Conservation (phyloP, 768 basidiomycete species). For the Podaxis pistillaris region DNA sequence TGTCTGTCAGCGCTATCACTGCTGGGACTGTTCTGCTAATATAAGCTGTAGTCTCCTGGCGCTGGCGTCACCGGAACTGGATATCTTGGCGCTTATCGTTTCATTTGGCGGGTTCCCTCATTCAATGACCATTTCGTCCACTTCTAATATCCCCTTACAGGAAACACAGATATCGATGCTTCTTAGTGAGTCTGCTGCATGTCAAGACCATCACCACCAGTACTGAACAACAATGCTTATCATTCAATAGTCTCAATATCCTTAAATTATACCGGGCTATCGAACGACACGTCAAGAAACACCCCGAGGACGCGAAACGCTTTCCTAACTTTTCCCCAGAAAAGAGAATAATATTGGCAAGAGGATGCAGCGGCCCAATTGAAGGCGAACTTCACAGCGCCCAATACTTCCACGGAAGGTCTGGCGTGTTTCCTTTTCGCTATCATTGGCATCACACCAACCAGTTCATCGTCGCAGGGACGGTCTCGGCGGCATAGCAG, state of each 20-base stretch:
- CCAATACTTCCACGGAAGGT: conserved; percentile 84
- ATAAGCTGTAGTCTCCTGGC: conserved; percentile 58
- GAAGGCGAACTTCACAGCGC: conserved; percentile 73
- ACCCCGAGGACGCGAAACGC: conserved; percentile 51
- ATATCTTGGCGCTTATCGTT: conserved; percentile 73
- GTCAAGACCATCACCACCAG: conserved; percentile 12
- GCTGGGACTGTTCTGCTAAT: background rate
- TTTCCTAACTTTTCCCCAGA: conserved; percentile 61
- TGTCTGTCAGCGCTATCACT: conserved; percentile 42
- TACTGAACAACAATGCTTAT: background rate
- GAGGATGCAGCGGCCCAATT: conserved; percentile 66
- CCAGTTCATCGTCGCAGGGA: conserved; percentile 43
- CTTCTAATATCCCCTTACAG: conserved; percentile 31
- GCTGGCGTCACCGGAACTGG: conserved; percentile 78
- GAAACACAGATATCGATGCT: conserved; percentile 67
- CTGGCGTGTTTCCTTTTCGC: conserved; percentile 9
- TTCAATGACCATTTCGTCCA: background rate
- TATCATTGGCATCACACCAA: background rate
- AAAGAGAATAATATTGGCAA: conserved; percentile 58
- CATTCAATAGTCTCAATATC: conserved; percentile 58
- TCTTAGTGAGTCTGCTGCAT: conserved; percentile 48
- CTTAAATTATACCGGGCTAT: conserved; percentile 74
- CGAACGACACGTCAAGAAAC: conserved; percentile 49
- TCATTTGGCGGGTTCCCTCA: conserved; percentile 61
- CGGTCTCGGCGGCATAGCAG: conserved; percentile 59